Percentiles rank a stretch among this genome's conserved stretches.
These are phyloP conservation scores for Hypericum androsaemum DNA, from an alignment of 345 rosid species.

Conservation along the genomic window DNA sequence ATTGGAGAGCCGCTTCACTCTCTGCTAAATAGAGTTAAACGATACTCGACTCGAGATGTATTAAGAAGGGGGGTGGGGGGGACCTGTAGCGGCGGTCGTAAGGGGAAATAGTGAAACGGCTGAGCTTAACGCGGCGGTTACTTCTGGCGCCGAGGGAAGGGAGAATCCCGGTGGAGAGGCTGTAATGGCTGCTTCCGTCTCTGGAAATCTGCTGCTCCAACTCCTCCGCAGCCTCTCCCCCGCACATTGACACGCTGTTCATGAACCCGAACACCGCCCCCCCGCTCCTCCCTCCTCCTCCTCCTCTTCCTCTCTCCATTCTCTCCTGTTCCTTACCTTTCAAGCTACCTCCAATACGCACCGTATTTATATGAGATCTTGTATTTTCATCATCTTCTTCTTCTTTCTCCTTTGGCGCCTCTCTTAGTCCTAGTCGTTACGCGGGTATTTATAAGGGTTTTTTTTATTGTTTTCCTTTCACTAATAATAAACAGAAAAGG, in stretches of 20 bases:
- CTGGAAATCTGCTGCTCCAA: constrained; percentile 70
- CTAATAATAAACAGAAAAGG: no score
- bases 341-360: no score
- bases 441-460: no score
- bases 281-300: neutral
- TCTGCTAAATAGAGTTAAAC: no score
- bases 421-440: no score
- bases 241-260: constrained; percentile 29
- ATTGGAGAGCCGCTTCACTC: no score
- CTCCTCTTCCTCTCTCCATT: constrained; percentile 10
- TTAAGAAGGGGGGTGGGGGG: no score
- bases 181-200: constrained; percentile 68
- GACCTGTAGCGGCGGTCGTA: constrained; percentile 85
- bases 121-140: constrained; percentile 62
- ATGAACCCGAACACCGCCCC: constrained; percentile 22
- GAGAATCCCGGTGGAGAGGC: constrained; percentile 70
- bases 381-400: no score
- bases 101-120: constrained; percentile 54
- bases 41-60: no score
- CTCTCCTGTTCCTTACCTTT: neutral
- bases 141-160: constrained; percentile 93
- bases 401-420: no score
- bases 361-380: no score
- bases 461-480: no score
- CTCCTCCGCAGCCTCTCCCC: constrained; percentile 20